phyloP scores from a whole-genome alignment of 176 grass and related monocot genomes.

The Oryza punctata region DNA sequence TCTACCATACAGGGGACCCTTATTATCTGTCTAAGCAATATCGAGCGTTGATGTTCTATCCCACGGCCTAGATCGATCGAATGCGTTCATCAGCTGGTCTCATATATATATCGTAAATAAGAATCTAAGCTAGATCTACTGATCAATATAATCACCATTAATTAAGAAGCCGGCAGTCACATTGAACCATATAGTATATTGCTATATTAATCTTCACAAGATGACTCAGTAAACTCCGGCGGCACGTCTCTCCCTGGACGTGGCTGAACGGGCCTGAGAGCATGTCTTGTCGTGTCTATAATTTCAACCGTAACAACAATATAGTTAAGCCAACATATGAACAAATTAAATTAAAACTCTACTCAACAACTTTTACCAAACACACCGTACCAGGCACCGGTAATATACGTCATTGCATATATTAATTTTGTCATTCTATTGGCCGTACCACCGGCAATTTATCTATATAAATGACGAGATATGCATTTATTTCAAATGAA shows the following conservation, averaged over 20 bases:
- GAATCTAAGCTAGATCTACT: not conserved
- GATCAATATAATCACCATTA: not conserved
- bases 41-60: not conserved
- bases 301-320: not conserved
- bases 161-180: not conserved
- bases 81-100: not conserved
- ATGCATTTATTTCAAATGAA: not conserved
- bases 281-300: not conserved
- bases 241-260: not conserved
- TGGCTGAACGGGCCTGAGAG: not conserved
- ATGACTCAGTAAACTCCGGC: not conserved
- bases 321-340: not conserved
- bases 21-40: too few species aligned
- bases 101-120: not conserved
- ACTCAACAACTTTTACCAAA: not conserved
- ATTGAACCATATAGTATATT: not conserved
- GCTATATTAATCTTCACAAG: not conserved
- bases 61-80: not conserved
- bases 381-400: not conserved
- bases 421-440: not conserved
- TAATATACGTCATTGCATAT: not conserved
- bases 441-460: not conserved
- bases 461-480: not conserved
- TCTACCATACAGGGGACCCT: too few species aligned
- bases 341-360: not conserved